Evolutionary conservation across 768 basidiomycete species (phyloP).

Genomic region (Tulasnella sp.): DNA sequence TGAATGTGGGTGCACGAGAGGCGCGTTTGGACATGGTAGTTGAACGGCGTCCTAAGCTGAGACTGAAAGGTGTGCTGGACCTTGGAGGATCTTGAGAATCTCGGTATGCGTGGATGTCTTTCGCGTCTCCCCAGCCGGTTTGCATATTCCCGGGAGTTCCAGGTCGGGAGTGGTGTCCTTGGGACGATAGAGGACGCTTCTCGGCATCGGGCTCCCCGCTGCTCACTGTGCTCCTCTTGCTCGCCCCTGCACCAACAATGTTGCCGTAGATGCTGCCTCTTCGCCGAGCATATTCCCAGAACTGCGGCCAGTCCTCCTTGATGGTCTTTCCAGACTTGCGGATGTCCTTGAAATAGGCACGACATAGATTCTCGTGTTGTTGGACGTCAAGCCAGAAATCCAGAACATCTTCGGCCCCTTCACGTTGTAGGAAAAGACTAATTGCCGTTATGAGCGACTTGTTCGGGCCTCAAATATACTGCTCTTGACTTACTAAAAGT

Average conservation of each 20-base stretch:
- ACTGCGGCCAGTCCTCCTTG: slow-evolving; percentile 98
- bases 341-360: slow-evolving; percentile 98
- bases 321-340: slow-evolving; percentile 90
- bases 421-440: slow-evolving; percentile 92
- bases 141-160: slow-evolving; percentile 54
- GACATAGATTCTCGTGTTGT: slow-evolving; percentile 97
- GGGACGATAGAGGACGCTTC: slow-evolving; percentile 49
- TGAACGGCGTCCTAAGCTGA: slow-evolving; percentile 23
- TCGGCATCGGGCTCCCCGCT: slow-evolving; percentile 73
- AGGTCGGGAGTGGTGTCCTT: slow-evolving; percentile 32
- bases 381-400: slow-evolving; percentile 99
- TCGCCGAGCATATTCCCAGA: slow-evolving; percentile 88
- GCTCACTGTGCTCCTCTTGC: slow-evolving; percentile 76
- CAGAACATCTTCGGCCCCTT: slow-evolving; percentile 91
- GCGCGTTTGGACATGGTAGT: slow-evolving; percentile 27
- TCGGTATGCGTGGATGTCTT: slow-evolving; percentile 20
- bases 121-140: slow-evolving; percentile 34
- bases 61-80: slow-evolving; percentile 28
- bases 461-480: neutral
- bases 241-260: slow-evolving; percentile 66
- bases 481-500: slow-evolving; percentile 83
- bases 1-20: slow-evolving; percentile 74
- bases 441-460: slow-evolving; percentile 16
- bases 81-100: slow-evolving; percentile 17
- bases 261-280: slow-evolving; percentile 92